A percentile compares a stretch with the other conserved stretches of the same genome.
phyloP scores from a whole-genome alignment of 139 green algal genomes.

The Yamagishiella unicocca region DNA sequence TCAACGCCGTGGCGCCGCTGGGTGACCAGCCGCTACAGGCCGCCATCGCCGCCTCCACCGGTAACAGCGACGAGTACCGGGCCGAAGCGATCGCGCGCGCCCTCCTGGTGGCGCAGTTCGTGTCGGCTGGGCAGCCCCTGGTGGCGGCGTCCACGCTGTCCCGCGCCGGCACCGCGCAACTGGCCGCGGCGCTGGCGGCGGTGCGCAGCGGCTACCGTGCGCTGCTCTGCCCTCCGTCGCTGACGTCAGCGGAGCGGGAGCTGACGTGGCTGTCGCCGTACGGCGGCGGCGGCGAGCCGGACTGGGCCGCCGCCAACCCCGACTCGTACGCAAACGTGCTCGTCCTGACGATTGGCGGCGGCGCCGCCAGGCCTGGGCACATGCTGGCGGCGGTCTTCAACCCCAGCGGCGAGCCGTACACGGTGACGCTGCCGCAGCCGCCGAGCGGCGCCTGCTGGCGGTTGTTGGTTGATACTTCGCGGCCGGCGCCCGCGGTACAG shows the following conservation, averaged over 20 bases:
- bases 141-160: not conserved
- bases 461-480: constrained; percentile 23
- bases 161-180: not conserved
- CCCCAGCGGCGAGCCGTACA: not conserved
- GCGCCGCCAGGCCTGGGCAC: constrained; percentile 11
- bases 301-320: constrained; percentile 21
- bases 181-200: constrained; percentile 33
- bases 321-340: constrained; percentile 16
- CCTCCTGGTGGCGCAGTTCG: constrained; percentile 63
- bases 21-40: constrained; percentile 30
- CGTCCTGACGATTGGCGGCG: not conserved
- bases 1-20: constrained; percentile 68
- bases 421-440: constrained; percentile 5
- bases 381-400: constrained; percentile 24
- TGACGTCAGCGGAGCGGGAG: constrained; percentile 22
- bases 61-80: constrained; percentile 4
- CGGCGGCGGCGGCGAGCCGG: constrained; percentile 25
- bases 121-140: constrained; percentile 33
- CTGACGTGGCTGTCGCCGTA: constrained; percentile 29
- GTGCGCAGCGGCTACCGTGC: constrained; percentile 24
- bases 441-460: constrained; percentile 23
- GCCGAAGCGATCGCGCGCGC: constrained; percentile 47
- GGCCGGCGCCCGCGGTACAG: not conserved
- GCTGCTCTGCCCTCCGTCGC: constrained; percentile 10
- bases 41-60: not conserved